These are phyloP conservation scores for Aphanomyces astaci DNA, from an alignment of 352 stramenopile species.

Conservation along the genomic window DNA sequence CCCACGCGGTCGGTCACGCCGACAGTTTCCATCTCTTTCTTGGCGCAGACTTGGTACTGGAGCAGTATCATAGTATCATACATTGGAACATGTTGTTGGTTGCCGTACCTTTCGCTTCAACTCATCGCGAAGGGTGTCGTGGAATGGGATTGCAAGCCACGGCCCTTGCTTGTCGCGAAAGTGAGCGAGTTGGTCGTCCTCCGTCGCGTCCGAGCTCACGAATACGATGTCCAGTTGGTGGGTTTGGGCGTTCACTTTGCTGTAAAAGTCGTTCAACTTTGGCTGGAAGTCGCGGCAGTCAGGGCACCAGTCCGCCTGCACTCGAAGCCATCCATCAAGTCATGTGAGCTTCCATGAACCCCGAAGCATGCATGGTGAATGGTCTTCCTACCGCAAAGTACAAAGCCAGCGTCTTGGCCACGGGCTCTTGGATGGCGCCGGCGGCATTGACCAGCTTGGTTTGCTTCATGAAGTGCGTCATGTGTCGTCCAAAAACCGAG, in stretches of 20 bases:
- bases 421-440: conserved; percentile 6
- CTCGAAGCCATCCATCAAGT: background rate
- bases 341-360: conserved; percentile 4
- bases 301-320: conserved; percentile 75
- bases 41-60: conserved; percentile 68
- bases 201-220: conserved; percentile 58
- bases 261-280: conserved; percentile 64
- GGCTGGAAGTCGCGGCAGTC: conserved; percentile 77
- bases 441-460: conserved; percentile 11
- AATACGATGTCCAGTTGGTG: conserved; percentile 65
- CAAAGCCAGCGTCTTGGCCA: conserved; percentile 52
- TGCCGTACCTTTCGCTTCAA: conserved; percentile 76
- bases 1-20: conserved; percentile 51
- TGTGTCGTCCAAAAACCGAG: background rate
- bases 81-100: too few species aligned
- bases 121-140: conserved; percentile 44
- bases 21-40: conserved; percentile 47
- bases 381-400: conserved; percentile 59
- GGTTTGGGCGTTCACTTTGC: conserved; percentile 33
- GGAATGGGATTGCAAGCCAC: conserved; percentile 74
- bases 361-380: background rate
- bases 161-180: conserved; percentile 61
- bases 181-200: conserved; percentile 47
- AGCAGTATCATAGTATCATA: too few species aligned
- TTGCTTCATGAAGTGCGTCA: conserved; percentile 12